Percentiles rank a stretch among this genome's conserved stretches.
phyloP scores from a whole-genome alignment of 2,329 filamentous ascomycete species.

The Aspergillus versicolor region DNA sequence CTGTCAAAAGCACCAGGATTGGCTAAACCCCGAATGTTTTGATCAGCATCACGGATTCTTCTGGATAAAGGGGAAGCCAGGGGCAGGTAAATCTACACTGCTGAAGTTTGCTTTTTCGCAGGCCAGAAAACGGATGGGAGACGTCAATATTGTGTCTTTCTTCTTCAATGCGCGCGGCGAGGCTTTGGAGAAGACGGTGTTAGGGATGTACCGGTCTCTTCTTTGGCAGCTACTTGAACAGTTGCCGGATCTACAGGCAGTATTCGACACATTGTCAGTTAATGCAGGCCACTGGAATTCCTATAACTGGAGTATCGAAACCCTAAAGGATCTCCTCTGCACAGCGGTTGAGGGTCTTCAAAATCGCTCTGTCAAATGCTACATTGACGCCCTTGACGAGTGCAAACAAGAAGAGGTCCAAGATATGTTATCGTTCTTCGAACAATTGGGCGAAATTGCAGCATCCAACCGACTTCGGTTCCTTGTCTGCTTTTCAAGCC shows the following conservation, averaged over 20 bases:
- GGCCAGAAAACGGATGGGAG: background rate
- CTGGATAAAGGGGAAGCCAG: conserved; percentile 43
- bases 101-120: conserved; percentile 41
- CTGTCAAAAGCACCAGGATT: conserved; percentile 29
- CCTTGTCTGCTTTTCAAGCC: conserved; percentile 40
- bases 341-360: conserved; percentile 27
- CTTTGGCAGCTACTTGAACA: conserved; percentile 47
- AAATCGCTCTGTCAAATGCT: conserved; percentile 26
- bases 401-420: conserved; percentile 37
- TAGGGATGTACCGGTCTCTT: conserved; percentile 54
- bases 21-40: conserved; percentile 28
- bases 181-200: conserved; percentile 44
- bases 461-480: conserved; percentile 13
- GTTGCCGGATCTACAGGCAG: conserved; percentile 32
- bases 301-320: background rate
- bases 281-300: no score
- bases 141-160: conserved; percentile 39
- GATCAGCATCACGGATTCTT: conserved; percentile 25
- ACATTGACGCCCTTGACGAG: conserved; percentile 49
- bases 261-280: conserved; percentile 3
- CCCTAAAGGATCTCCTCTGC: conserved; percentile 28
- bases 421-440: conserved; percentile 36
- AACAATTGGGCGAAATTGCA: conserved; percentile 26
- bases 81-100: conserved; percentile 45
- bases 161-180: conserved; percentile 53